Conservation (phyloP, 2,329 filamentous ascomycete species). For the Teratosphaeria nubilosa region DNA sequence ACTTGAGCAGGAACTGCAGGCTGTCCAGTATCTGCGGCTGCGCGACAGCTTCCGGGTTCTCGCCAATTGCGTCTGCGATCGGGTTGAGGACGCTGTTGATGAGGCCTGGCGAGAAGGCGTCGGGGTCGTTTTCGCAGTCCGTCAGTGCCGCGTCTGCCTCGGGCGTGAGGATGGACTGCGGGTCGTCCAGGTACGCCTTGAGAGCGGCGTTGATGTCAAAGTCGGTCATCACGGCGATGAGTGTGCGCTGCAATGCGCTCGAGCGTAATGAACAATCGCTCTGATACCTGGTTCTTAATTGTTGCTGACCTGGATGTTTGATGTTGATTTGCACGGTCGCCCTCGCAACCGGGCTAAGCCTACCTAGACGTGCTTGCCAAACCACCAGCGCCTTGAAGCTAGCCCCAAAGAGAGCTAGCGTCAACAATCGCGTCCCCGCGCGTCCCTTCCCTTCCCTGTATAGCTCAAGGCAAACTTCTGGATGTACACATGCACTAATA, state of each 20-base stretch:
- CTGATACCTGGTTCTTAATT: no score
- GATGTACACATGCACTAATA: no score
- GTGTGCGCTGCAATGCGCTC: constrained; percentile 4
- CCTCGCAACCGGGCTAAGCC: no score
- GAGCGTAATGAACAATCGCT: neutral
- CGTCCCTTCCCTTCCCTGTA: no score
- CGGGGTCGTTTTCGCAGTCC: constrained; percentile 87
- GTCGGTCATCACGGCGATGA: constrained; percentile 52
- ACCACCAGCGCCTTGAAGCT: no score
- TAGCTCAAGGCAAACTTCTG: no score
- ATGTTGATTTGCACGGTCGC: no score
- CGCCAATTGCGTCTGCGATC: constrained; percentile 84
- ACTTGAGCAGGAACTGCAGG: constrained; percentile 94
- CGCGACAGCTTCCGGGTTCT: constrained; percentile 80
- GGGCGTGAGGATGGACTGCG: constrained; percentile 67
- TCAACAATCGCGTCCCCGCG: no score
- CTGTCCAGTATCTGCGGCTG: constrained; percentile 78
- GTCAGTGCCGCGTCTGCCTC: constrained; percentile 75
- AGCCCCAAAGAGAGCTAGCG: no score
- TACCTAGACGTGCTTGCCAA: no score
- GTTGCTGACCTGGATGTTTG: no score
- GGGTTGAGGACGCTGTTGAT: constrained; percentile 82
- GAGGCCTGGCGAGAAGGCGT: constrained; percentile 65
- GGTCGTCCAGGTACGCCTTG: constrained; percentile 94
- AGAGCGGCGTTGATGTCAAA: constrained; percentile 97